These are phyloP conservation scores for Cornus florida DNA, from an alignment of 148 eudicot genomes.

Conservation along the genomic window DNA sequence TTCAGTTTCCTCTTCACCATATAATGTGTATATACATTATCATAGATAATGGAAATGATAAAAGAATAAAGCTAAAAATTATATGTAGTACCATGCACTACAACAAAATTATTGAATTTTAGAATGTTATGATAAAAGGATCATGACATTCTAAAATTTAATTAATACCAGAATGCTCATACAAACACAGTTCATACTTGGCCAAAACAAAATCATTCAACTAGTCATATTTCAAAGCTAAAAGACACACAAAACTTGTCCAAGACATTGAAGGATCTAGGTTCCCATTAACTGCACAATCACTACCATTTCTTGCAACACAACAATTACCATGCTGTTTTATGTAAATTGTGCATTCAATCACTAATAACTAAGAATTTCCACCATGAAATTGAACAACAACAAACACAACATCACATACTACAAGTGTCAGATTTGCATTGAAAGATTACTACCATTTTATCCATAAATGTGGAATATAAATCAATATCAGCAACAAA, in stretches of 20 bases:
- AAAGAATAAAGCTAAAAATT: too few relatives aligned
- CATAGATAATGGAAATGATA: too few relatives aligned
- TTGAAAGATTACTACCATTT: not conserved
- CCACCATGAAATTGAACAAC: not conserved
- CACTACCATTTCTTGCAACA: not conserved
- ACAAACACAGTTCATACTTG: not conserved
- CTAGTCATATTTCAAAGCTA: not conserved
- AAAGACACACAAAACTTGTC: not conserved
- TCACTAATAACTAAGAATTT: not conserved
- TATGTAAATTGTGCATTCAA: not conserved
- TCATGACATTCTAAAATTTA: not conserved
- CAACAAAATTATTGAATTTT: too few relatives aligned
- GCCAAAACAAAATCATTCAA: not conserved
- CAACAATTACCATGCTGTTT: not conserved
- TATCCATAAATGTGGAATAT: not conserved
- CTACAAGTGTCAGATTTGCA: not conserved
- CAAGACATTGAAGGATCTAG: too few relatives aligned
- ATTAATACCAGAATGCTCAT: not conserved
- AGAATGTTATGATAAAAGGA: not conserved
- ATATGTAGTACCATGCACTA: too few relatives aligned
- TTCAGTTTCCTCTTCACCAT: too few relatives aligned
- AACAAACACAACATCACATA: not conserved
- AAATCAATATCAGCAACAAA: not conserved
- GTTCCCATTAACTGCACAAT: too few relatives aligned
- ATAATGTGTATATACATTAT: too few relatives aligned